Percentiles rank a stretch among this genome's conserved stretches.
These are phyloP conservation scores for Candida taoyuanica DNA, from an alignment of 805 yeast species.

Conservation along the genomic window DNA sequence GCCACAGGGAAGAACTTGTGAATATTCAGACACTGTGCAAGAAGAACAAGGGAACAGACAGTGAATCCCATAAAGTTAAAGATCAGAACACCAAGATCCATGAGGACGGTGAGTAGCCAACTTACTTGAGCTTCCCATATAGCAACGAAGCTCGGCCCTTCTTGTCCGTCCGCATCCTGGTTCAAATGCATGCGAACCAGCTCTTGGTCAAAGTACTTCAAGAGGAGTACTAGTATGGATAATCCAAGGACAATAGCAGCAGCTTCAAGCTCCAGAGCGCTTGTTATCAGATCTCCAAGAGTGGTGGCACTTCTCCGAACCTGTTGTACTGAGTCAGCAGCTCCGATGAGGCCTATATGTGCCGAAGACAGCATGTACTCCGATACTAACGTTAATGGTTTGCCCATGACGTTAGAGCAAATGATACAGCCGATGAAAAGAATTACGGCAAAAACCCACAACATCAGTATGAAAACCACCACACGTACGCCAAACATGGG, in stretches of 20 bases:
- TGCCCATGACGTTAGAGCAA: constrained; percentile 26
- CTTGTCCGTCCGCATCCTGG: neutral
- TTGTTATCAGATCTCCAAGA: too few relatives aligned
- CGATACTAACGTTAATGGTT: constrained; percentile 12
- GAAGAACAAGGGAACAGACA: neutral
- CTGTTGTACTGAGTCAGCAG: too few relatives aligned
- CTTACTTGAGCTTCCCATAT: too few relatives aligned
- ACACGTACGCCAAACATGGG: constrained; percentile 66
- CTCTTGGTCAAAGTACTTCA: constrained; percentile 16
- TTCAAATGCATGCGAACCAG: constrained; percentile 20
- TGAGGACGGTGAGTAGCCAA: too few relatives aligned
- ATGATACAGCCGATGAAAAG: constrained; percentile 25
- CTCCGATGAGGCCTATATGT: too few relatives aligned
- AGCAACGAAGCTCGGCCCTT: neutral
- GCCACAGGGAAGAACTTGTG: neutral
- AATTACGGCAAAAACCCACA: constrained; percentile 44
- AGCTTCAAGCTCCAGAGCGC: constrained; percentile 7
- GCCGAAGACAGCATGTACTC: neutral
- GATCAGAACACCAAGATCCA: too few relatives aligned
- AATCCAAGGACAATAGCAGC: constrained; percentile 21
- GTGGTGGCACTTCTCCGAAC: too few relatives aligned
- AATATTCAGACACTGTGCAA: neutral
- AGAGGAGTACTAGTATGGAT: constrained; percentile 16
- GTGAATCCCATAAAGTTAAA: neutral
- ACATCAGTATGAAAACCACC: constrained; percentile 32